phyloP scores from a whole-genome alignment of 352 stramenopile species.

The Pythium phragmiticola region DNA sequence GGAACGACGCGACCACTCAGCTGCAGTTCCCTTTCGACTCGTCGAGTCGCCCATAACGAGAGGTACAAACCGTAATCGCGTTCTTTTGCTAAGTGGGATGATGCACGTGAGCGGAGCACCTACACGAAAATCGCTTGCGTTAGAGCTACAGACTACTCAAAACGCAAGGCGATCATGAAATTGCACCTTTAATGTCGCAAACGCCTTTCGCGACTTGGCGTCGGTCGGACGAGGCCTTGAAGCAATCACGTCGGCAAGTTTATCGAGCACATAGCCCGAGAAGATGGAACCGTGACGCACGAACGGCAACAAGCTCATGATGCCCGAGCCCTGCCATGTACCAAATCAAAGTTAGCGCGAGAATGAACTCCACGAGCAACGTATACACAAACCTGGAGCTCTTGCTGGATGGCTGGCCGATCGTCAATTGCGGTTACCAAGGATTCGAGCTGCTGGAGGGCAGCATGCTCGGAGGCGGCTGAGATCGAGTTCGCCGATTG shows the following conservation, averaged over 20 bases:
- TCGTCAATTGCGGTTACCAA: constrained; percentile 38
- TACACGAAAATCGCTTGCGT: constrained; percentile 13
- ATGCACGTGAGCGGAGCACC: constrained; percentile 66
- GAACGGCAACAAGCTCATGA: constrained; percentile 74
- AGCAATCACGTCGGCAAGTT: constrained; percentile 41
- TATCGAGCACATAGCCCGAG: constrained; percentile 47
- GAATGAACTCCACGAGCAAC: background rate
- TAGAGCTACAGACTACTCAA: background rate
- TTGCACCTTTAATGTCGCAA: constrained; percentile 59
- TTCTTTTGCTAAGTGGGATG: constrained; percentile 58
- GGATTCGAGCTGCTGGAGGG: constrained; percentile 45
- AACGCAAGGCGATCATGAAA: too few species aligned
- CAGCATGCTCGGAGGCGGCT: constrained; percentile 47
- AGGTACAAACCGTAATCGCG: constrained; percentile 66
- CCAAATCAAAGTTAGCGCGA: background rate
- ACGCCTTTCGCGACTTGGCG: constrained; percentile 47
- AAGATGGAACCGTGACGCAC: constrained; percentile 70
- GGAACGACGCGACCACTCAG: constrained; percentile 5
- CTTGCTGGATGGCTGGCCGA: constrained; percentile 63
- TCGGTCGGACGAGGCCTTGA: constrained; percentile 37
- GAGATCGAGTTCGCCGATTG: constrained; percentile 28
- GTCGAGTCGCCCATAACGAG: constrained; percentile 18
- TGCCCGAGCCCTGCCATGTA: constrained; percentile 37
- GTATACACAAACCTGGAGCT: constrained; percentile 40
- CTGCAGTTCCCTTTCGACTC: constrained; percentile 11